Base-by-base conservation (phyloP, 202 grass and related monocot genomes). In the Schoenoplectus tabernaemontani region DNA sequence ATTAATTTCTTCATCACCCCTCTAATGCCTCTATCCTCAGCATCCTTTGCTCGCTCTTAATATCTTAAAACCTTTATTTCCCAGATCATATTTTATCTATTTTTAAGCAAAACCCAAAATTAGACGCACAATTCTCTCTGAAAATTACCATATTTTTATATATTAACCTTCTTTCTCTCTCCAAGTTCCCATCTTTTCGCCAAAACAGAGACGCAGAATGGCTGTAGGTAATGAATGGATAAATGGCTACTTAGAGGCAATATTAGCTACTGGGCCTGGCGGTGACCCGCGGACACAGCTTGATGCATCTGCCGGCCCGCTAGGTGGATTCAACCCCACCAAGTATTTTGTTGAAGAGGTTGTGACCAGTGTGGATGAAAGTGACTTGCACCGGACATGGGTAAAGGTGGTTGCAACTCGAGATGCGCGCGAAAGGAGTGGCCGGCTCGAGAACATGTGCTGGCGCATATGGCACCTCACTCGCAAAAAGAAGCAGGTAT, bases 301-400 rank as follows among this genome's bases (percentile, higher is more conserved):
- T 9, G 57, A 78, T 20, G 30, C 59, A 12, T 86, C 87, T 20
- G 82, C 84, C 4, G 88, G 87, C 0, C 78, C 89, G 64, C 76
- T 89, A 78, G 78, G 87, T 43, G 86, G 90, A 65, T 95, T 98
- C 84, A 98, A 88, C 70, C 91, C 91, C n/a, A 91, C 91, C 83
- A 89, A 92, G 86, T 98, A 98, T 87, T 98, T 98, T 80, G 96
- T 98, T 12, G 96, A 95, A 82, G 96, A 98, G 88, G 96, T 98
- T 22, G 96, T 98, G 53, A 95, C 84, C 17, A 91, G 96, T 76
- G 96, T 98, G 57, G 91, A 98, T 77, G 96, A 98, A 83, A 92
- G 84, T 62, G 96, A 95, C 79, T 90, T 98, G 81, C 89, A 98
- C 83, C 82, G 89, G 66, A 98, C 96, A 1, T 98, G 96, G 96